phyloP scores from a whole-genome alignment of 2,329 filamentous ascomycete species.

The Fusarium buxicola region DNA sequence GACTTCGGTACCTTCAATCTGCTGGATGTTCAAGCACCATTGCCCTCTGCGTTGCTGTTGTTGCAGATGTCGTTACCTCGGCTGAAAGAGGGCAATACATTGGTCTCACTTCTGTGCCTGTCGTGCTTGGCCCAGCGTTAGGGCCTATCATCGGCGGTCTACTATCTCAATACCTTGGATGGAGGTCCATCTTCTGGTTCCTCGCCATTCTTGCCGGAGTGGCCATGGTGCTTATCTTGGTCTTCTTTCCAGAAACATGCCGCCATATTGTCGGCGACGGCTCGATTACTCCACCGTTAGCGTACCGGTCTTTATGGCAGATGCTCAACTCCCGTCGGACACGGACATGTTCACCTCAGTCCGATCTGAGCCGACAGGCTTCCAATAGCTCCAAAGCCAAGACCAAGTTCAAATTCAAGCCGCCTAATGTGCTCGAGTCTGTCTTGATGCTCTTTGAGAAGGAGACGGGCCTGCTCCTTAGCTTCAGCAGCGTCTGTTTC shows the following conservation, averaged over 20 bases:
- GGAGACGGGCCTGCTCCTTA: conserved; percentile 58
- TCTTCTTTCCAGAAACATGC: conserved; percentile 67
- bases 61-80: conserved; percentile 72
- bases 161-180: conserved; percentile 67
- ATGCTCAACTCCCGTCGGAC: conserved; percentile 39
- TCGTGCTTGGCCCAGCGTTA: conserved; percentile 61
- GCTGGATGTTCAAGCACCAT: conserved; percentile 70
- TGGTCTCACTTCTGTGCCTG: conserved; percentile 61
- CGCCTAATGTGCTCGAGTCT: conserved; percentile 56
- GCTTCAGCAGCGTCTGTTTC: conserved; percentile 59
- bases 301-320: conserved; percentile 53
- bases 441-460: conserved; percentile 56
- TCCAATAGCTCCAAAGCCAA: conserved; percentile 31
- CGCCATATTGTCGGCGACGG: conserved; percentile 64
- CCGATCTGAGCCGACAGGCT: conserved; percentile 17
- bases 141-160: conserved; percentile 70
- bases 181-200: conserved; percentile 73
- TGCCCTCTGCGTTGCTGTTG: conserved; percentile 67
- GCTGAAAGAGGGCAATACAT: conserved; percentile 72
- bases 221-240: conserved; percentile 55
- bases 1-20: conserved; percentile 67
- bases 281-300: conserved; percentile 55
- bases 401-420: conserved; percentile 51
- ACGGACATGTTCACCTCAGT: conserved; percentile 1
- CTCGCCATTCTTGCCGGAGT: conserved; percentile 60